These are phyloP conservation scores for Calonectria naviculata DNA, from an alignment of 2,329 filamentous ascomycete genomes.

Conservation along the genomic window DNA sequence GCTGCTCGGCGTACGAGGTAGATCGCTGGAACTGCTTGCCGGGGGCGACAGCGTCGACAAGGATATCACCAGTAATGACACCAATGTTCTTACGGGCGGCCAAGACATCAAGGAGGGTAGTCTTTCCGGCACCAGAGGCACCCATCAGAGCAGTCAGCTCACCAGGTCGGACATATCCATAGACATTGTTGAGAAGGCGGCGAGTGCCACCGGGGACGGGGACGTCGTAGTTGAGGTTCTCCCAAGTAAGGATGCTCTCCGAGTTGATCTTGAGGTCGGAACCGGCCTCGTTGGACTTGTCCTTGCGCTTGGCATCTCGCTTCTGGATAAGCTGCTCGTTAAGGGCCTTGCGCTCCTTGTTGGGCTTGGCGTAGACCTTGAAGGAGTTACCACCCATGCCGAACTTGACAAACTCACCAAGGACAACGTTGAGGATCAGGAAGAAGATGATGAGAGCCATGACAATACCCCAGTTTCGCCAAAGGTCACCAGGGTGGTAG, in stretches of 20 bases:
- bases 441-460: slow-evolving; percentile 81
- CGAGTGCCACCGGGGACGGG: slow-evolving; percentile 67
- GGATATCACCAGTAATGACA: slow-evolving; percentile 66
- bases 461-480: slow-evolving; percentile 88
- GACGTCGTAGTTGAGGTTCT: slow-evolving; percentile 83
- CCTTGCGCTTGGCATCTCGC: slow-evolving; percentile 64
- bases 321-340: slow-evolving; percentile 73
- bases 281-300: slow-evolving; percentile 55
- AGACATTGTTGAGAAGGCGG: slow-evolving; percentile 65
- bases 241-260: slow-evolving; percentile 83
- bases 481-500: slow-evolving; percentile 75
- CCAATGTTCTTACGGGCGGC: slow-evolving; percentile 71
- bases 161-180: slow-evolving; percentile 80
- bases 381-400: slow-evolving; percentile 85
- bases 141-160: slow-evolving; percentile 85
- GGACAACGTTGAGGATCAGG: slow-evolving; percentile 77
- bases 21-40: slow-evolving; percentile 71
- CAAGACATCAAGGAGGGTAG: slow-evolving; percentile 83
- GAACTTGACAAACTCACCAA: slow-evolving; percentile 83
- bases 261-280: slow-evolving; percentile 68
- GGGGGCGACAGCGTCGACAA: slow-evolving; percentile 67
- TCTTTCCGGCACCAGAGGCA: slow-evolving; percentile 88
- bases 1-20: slow-evolving; percentile 72
- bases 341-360: slow-evolving; percentile 73
- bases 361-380: slow-evolving; percentile 79